A percentile compares a stretch with the other conserved stretches of the same genome.
These are phyloP conservation scores for Lagenaria siceraria DNA, from an alignment of 306 rosid genomes.

Conservation along the genomic window DNA sequence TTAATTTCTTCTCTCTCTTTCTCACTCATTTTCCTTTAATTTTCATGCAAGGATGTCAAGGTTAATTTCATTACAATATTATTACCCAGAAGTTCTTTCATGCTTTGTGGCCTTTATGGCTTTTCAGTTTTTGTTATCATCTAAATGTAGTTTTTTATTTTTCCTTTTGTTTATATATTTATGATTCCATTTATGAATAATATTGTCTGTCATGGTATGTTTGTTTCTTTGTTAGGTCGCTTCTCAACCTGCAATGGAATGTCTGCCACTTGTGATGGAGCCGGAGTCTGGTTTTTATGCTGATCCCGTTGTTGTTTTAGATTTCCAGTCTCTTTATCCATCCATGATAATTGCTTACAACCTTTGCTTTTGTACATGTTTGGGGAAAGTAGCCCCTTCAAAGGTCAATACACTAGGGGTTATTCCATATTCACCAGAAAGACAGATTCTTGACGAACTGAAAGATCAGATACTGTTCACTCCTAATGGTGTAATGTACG, in stretches of 20 bases:
- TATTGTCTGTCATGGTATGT: background rate
- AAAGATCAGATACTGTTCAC: constrained; percentile 70
- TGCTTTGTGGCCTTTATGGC: background rate
- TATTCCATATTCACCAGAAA: constrained; percentile 61
- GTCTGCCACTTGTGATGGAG: constrained; percentile 95
- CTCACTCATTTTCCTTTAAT: background rate
- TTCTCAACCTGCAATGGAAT: constrained; percentile 98
- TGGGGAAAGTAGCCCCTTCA: constrained; percentile 61
- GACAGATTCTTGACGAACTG: constrained; percentile 33
- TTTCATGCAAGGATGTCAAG: background rate
- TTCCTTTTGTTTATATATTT: background rate
- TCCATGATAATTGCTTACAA: constrained; percentile 96
- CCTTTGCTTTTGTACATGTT: constrained; percentile 88
- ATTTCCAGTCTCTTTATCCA: constrained; percentile 96
- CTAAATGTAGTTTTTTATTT: background rate
- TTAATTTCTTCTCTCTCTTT: background rate
- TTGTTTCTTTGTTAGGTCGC: constrained; percentile 46
- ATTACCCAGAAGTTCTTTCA: background rate
- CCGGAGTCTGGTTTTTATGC: constrained; percentile 94
- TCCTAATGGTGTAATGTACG: constrained; percentile 94
- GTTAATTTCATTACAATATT: background rate
- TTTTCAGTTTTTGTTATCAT: background rate
- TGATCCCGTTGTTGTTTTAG: constrained; percentile 84
- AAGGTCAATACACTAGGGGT: constrained; percentile 73
- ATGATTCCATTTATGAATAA: background rate